Percentiles rank a stretch among this genome's conserved stretches.
Conservation (phyloP, 139 green algal species). For the Picochlorum sp. region DNA sequence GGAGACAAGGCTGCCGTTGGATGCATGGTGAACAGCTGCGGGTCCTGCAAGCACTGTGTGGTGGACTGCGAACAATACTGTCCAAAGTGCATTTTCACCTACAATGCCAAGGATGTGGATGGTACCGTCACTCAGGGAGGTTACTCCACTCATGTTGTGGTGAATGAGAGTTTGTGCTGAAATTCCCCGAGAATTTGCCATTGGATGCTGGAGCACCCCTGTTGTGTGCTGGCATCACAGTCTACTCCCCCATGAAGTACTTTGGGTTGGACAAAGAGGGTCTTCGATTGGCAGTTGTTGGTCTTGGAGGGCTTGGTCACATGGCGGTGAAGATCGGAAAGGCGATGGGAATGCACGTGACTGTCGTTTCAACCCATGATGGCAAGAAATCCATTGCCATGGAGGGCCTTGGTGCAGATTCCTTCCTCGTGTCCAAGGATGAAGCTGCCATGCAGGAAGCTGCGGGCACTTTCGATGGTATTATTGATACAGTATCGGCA, state of each 20-base stretch:
- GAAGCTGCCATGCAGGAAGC: conserved; percentile 44
- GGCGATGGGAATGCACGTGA: conserved; percentile 58
- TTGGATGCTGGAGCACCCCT: conserved; percentile 57
- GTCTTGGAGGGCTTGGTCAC: conserved; percentile 57
- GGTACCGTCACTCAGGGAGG: conserved; percentile 55
- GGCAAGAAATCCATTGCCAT: conserved; percentile 64
- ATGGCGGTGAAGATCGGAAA: conserved; percentile 66
- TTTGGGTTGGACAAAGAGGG: conserved; percentile 69
- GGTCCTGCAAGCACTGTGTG: conserved; percentile 33
- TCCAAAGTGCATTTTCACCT: conserved; percentile 49
- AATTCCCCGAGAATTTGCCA: conserved; percentile 49
- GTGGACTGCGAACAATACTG: conserved; percentile 43
- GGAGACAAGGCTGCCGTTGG: conserved; percentile 69
- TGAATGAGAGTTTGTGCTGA: conserved; percentile 38
- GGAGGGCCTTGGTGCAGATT: conserved; percentile 46
- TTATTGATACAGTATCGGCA: conserved; percentile 76
- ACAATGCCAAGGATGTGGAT: conserved; percentile 51
- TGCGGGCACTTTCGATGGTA: conserved; percentile 55
- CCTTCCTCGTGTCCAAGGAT: conserved; percentile 55
- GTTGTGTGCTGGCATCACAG: conserved; percentile 75
- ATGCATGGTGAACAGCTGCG: conserved; percentile 66
- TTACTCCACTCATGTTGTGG: conserved; percentile 59
- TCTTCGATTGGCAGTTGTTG: conserved; percentile 60
- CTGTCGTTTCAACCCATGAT: conserved; percentile 53
- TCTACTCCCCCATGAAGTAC: conserved; percentile 53